Evolutionary conservation across 2,329 filamentous ascomycete species (phyloP), one percentile per base, ranked within the genome.

Genomic region (Aureobasidium zeae): DNA sequence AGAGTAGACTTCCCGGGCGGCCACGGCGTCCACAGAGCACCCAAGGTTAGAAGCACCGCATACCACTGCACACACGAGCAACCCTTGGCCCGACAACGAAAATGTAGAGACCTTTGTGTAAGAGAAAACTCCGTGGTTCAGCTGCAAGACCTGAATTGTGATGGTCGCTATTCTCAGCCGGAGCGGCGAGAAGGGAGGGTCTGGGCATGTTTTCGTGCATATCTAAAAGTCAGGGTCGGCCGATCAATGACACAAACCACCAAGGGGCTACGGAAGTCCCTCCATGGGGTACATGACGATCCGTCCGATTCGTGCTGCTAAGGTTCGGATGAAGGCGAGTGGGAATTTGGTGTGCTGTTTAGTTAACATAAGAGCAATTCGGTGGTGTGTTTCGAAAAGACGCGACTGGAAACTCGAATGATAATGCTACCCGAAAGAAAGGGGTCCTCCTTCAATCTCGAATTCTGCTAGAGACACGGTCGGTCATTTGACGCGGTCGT

Each of bases 371-470:
- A n/a, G n/a, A n/a, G n/a, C n/a, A n/a, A n/a, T n/a, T n/a, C n/a
- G n/a, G n/a, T n/a, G n/a, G n/a, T 41, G 6, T 24, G 28, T 41
- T 25, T 41, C 37, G 37, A 41, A n/a, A n/a, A n/a, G n/a, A n/a
- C n/a, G n/a, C n/a, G n/a, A n/a, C n/a, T n/a, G n/a, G n/a, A n/a
- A n/a, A n/a, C n/a, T n/a, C n/a, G n/a, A n/a, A 16, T 26, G 19
- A 41, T 43, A 43, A 34, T 33, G 39, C 39, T 33, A 21, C 20
- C 16, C 20, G 15, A 7, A 29, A 34, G 21, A 28, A 43, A 43
- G 39, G 39, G 39, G 39, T n/a, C n/a, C 39, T 43, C 39, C 25
- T 16, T 43, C 30, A 43, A 30, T n/a, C 39, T 43, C 39, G 39
- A 43, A 43, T 25, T 43, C 34, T 21, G 39, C 39, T 21, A 29